Percentiles rank a stretch among this genome's conserved stretches.
phyloP scores from a whole-genome alignment of 768 basidiomycete species.

The Termitomyces sp. region DNA sequence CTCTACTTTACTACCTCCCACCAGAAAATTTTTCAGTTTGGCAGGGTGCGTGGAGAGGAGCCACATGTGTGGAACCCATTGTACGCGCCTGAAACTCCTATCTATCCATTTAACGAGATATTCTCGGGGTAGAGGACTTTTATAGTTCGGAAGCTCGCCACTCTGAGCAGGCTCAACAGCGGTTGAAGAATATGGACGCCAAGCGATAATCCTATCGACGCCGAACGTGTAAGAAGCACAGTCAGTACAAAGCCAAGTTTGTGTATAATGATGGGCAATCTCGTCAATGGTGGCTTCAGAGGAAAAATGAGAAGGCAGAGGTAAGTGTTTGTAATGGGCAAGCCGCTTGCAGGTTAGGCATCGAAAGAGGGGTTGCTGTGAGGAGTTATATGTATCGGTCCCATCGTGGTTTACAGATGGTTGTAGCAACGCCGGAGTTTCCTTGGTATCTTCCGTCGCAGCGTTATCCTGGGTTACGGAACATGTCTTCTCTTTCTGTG shows the following conservation, averaged over 20 bases:
- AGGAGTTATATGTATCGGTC: background rate
- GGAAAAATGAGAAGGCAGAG: constrained; percentile 36
- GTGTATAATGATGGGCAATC: constrained; percentile 56
- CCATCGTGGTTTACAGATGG: background rate
- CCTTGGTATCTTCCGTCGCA: constrained; percentile 27
- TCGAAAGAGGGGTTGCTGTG: constrained; percentile 58
- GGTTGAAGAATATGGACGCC: constrained; percentile 76
- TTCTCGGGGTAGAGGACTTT: constrained; percentile 71
- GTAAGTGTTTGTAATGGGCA: constrained; percentile 78
- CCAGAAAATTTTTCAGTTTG: constrained; percentile 77
- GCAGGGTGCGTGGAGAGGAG: constrained; percentile 59
- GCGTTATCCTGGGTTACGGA: constrained; percentile 11
- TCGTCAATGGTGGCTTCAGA: constrained; percentile 32
- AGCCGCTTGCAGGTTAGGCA: constrained; percentile 82
- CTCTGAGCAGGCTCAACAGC: constrained; percentile 50
- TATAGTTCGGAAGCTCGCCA: constrained; percentile 47
- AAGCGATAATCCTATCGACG: constrained; percentile 86
- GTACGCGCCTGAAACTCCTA: constrained; percentile 70
- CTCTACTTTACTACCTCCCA: constrained; percentile 62
- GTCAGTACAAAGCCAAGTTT: constrained; percentile 70
- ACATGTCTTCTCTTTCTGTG: background rate
- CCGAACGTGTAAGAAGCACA: constrained; percentile 68
- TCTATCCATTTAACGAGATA: constrained; percentile 90
- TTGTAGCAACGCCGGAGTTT: background rate
- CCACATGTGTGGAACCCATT: constrained; percentile 96